These are phyloP conservation scores for Fusarium anthophilum DNA, from an alignment of 2,329 filamentous ascomycete species.

Conservation along the genomic window DNA sequence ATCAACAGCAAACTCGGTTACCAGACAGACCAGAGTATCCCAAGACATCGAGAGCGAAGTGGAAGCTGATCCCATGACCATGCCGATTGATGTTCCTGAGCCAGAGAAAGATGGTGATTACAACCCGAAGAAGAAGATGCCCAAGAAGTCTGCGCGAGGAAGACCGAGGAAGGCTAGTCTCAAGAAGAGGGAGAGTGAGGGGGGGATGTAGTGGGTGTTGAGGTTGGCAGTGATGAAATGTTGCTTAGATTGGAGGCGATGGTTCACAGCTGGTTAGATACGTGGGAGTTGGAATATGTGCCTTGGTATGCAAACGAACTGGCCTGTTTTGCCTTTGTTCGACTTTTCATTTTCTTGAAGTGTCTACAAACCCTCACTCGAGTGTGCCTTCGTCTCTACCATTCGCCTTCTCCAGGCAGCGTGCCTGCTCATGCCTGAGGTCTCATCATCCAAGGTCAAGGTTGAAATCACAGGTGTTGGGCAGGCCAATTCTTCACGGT, in stretches of 20 bases:
- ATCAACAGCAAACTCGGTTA: neutral
- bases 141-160: neutral
- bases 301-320: neutral
- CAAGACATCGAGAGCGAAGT: neutral
- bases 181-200: neutral
- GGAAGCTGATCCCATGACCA: neutral
- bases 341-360: too few species aligned
- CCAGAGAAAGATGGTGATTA: conserved; percentile 33
- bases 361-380: too few species aligned
- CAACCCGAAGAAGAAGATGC: conserved; percentile 8
- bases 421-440: too few species aligned
- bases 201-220: neutral
- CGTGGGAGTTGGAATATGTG: neutral
- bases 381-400: too few species aligned
- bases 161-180: neutral
- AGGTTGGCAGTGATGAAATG: neutral
- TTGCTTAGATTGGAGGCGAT: neutral
- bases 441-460: too few species aligned
- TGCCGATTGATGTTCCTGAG: conserved; percentile 8
- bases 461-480: too few species aligned
- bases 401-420: too few species aligned
- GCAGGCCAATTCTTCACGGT: too few species aligned
- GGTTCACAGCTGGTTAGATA: neutral
- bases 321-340: neutral
- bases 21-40: neutral